These are phyloP conservation scores for Tuber aestivum DNA, from an alignment of 495 filamentous ascomycete species.

Conservation along the genomic window DNA sequence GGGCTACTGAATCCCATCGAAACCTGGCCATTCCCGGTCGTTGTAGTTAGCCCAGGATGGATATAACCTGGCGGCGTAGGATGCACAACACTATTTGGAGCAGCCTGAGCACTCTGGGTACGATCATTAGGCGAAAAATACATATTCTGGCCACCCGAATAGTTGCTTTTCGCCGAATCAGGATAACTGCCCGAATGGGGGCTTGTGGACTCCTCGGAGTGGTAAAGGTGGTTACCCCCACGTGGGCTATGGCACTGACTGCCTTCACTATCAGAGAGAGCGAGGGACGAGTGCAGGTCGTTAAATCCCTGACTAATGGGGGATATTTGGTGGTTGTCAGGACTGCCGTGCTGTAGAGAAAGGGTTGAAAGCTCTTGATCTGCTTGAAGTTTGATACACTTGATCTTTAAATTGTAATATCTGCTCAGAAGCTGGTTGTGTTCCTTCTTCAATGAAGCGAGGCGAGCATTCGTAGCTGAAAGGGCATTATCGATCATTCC, in stretches of 20 bases:
- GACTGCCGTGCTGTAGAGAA: conserved; percentile 19
- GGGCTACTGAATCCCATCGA: conserved; percentile 21
- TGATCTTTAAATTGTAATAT: conserved; percentile 44
- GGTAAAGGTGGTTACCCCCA: conserved; percentile 26
- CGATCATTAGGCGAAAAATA: conserved; percentile 20
- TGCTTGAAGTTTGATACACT: conserved; percentile 45
- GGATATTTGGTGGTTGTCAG: conserved; percentile 16
- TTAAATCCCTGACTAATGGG: conserved; percentile 9
- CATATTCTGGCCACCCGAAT: conserved; percentile 35
- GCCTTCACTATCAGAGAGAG: conserved; percentile 34
- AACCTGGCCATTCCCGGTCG: conserved; percentile 12
- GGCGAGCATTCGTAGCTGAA: conserved; percentile 45
- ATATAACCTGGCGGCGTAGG: conserved; percentile 25
- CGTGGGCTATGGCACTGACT: conserved; percentile 25
- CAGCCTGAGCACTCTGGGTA: conserved; percentile 22
- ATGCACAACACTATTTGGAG: conserved; percentile 13
- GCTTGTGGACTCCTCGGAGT: conserved; percentile 37
- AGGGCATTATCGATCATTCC: conserved; percentile 50
- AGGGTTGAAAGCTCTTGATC: conserved; percentile 32
- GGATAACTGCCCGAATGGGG: conserved; percentile 36
- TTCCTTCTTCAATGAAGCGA: conserved; percentile 47
- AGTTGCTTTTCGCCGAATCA: conserved; percentile 38
- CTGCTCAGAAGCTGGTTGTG: conserved; percentile 44
- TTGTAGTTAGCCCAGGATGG: conserved; percentile 15
- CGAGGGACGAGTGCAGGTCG: conserved; percentile 25